Evolutionary conservation across 192 early-diverging fungal species (phyloP).

Genomic region (Coemansia sp.): DNA sequence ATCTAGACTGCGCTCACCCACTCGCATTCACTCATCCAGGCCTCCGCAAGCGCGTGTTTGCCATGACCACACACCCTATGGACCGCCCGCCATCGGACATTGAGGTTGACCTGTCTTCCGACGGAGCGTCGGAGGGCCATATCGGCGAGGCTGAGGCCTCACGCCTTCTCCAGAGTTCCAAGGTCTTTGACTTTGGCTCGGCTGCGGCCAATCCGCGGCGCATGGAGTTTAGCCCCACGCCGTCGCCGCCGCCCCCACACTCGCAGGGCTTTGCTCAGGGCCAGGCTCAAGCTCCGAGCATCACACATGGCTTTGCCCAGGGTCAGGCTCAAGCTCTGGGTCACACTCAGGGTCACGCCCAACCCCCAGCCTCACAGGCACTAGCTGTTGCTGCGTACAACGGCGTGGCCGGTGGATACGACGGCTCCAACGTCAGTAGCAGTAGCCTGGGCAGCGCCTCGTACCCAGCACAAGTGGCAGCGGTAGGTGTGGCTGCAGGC

Average conservation of each 20-base stretch:
- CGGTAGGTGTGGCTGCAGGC: not conserved
- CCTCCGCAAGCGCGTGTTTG: not conserved
- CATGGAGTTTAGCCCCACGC: constrained; percentile 55
- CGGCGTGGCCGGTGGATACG: not conserved
- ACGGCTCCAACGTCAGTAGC: not conserved
- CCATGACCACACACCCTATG: constrained; percentile 55
- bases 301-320: not conserved
- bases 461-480: constrained; percentile 6
- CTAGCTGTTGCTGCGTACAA: not conserved
- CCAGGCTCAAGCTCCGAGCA: not conserved
- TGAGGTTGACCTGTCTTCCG: constrained; percentile 54
- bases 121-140: constrained; percentile 31
- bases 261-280: not conserved
- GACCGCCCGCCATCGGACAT: constrained; percentile 51
- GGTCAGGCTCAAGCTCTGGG: not conserved
- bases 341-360: not conserved
- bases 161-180: constrained; percentile 31
- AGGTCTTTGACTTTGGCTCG: constrained; percentile 36
- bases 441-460: not conserved
- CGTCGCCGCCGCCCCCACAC: constrained; percentile 36
- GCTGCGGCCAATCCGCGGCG: constrained; percentile 26
- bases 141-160: constrained; percentile 43
- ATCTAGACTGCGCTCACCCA: no score
- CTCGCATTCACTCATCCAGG: no score
- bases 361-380: not conserved